A percentile compares a stretch with the other conserved stretches of the same genome.
Evolutionary conservation across 805 yeast genomes (phyloP).

Genomic region (Saccharomycopsis olivae): DNA sequence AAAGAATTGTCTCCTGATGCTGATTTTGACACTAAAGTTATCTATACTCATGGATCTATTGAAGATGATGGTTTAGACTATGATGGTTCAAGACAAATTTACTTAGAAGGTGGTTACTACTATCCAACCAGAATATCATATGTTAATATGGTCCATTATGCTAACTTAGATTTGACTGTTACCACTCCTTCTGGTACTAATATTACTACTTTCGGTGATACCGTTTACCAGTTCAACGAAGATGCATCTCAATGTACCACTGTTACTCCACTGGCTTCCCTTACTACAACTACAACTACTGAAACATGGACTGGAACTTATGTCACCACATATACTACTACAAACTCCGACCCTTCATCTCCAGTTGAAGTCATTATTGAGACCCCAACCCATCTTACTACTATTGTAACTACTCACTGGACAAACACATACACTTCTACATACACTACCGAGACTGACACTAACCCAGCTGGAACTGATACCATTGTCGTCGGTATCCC

Average conservation of each 20-base stretch:
- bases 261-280: background rate
- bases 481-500: background rate
- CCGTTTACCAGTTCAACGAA: conserved; percentile 6
- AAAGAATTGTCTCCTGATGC: conserved; percentile 7
- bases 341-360: conserved; percentile 3
- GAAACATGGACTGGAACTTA: conserved; percentile 8
- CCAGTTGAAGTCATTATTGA: conserved; percentile 6
- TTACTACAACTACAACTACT: conserved; percentile 7
- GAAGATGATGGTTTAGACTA: conserved; percentile 2
- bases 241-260: conserved; percentile 1
- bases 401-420: conserved; percentile 7
- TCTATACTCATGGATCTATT: conserved; percentile 10
- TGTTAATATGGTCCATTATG: conserved; percentile 20
- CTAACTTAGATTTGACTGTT: conserved; percentile 19
- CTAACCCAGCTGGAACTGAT: background rate
- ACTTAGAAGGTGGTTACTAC: conserved; percentile 21
- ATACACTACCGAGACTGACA: too few relatives aligned
- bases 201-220: conserved; percentile 8
- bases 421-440: too few relatives aligned
- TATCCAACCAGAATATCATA: conserved; percentile 25
- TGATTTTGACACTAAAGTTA: conserved; percentile 1
- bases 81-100: conserved; percentile 14
- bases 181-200: conserved; percentile 18
- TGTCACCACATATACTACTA: conserved; percentile 2
- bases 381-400: background rate